Base-by-base conservation (phyloP, 768 basidiomycete species). In the Chalciporus chontae region DNA sequence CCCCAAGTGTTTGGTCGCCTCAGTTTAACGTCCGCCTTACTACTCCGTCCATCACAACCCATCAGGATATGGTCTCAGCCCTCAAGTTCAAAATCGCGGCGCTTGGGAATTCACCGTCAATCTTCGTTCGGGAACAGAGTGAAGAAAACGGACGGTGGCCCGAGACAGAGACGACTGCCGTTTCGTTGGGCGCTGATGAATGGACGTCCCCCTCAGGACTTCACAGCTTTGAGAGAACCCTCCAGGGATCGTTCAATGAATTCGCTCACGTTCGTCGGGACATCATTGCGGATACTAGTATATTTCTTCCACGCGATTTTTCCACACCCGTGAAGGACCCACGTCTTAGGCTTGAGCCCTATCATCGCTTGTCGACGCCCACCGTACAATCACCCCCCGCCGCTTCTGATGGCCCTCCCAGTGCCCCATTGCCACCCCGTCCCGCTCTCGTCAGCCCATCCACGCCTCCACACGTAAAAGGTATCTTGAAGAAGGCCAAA, bases 401-500 rank as follows among this genome's bases (percentile, higher is more conserved):
- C 2, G 27, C 23, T 14, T 37, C 48, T 17, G 54, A 42, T 19
- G 43, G 41, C 19, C 67, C 61, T 34, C 69, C 62, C 31, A 36
- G 41, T 13, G 17, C 52, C 24, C 56, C 62, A 17, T 53, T 60
- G 17, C 62, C 59, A 7, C 58, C 55, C 13, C 59, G 58, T 23
- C 52, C 61, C 23, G 62, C 52, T 37, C 55, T 65, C 41, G 43
- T 60, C 52, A 60, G 43, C 43, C 62, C 58, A 21, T 62, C 60
- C 5, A 71, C 63, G 26, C 57, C 66, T 40, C 55, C 59, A 7
- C 63, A 64, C 0, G 64, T 68, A 17, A 64, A 64, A 47, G 65
- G 72, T 19, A 73, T 73, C 42, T 59, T 73, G 51, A 73, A 73
- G 63, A 69, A 67, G 52, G 61, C 54, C 51, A 73, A 73, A 64